Evolutionary conservation across 2,329 filamentous ascomycete species (phyloP).

Genomic region (Aphanocladium album): DNA sequence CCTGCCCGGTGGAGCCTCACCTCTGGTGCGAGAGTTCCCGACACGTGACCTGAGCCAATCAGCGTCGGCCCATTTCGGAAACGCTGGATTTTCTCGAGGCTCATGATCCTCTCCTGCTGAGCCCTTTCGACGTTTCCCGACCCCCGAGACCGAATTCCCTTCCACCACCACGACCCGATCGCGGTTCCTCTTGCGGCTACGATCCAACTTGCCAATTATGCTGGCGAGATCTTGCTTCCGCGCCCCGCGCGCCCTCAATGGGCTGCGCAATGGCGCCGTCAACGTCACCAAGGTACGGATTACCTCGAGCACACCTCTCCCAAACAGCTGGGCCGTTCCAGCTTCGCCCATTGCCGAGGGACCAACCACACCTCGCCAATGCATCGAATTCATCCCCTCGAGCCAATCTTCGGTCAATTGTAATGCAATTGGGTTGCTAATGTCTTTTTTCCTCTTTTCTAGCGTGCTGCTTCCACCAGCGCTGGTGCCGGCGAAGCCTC

Average conservation of each 20-base stretch:
- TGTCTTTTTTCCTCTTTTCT: constrained; percentile 20
- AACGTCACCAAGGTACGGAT: constrained; percentile 65
- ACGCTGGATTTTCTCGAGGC: constrained; percentile 37
- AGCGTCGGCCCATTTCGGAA: constrained; percentile 39
- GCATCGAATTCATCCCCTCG: constrained; percentile 19
- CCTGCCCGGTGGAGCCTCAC: background rate
- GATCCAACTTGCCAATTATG: constrained; percentile 61
- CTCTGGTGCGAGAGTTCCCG: constrained; percentile 9
- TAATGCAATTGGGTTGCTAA: constrained; percentile 30
- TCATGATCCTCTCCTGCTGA: constrained; percentile 32
- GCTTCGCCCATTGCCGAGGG: constrained; percentile 31
- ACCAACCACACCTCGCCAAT: constrained; percentile 27
- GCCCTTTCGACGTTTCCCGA: constrained; percentile 34
- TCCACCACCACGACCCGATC: constrained; percentile 31
- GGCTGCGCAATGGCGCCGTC: constrained; percentile 67
- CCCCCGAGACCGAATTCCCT: constrained; percentile 29
- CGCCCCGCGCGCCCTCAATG: constrained; percentile 78
- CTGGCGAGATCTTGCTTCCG: constrained; percentile 89
- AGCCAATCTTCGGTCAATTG: constrained; percentile 17
- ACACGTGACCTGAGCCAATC: constrained; percentile 37
- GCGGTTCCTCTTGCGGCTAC: constrained; percentile 33
- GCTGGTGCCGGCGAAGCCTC: constrained; percentile 66
- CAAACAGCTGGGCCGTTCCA: constrained; percentile 16
- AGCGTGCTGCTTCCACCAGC: constrained; percentile 68
- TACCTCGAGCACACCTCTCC: constrained; percentile 20